Conservation (phyloP, 1,139 yeast genomes). For the Petasospora rhodanensis region DNA sequence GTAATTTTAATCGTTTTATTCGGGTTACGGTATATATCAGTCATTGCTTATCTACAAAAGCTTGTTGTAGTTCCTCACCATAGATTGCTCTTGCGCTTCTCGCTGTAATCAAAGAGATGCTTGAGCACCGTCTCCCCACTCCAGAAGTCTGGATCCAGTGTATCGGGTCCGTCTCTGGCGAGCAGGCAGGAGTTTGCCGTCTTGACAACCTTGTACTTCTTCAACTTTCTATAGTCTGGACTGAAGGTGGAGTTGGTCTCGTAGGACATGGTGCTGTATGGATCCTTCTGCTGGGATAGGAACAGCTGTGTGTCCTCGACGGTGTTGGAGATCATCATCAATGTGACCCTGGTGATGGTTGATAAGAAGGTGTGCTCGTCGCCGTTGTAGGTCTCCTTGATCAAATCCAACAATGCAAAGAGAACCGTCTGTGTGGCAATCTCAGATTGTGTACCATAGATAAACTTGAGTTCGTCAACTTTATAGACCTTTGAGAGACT, state of each 20-base stretch:
- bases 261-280: conserved; percentile 11
- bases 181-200: conserved; percentile 1
- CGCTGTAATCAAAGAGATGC: conserved; percentile 6
- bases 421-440: conserved; percentile 9
- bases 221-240: conserved; percentile 6
- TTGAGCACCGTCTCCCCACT: conserved; percentile 15
- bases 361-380: conserved; percentile 1
- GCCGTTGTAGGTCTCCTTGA: conserved; percentile 1
- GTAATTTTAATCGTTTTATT: conserved; percentile 18
- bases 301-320: conserved; percentile 16
- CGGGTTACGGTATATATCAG: conserved; percentile 19
- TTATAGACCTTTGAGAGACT: conserved; percentile 1
- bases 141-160: conserved; percentile 14
- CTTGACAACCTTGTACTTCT: conserved; percentile 3
- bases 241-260: conserved; percentile 9
- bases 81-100: no score
- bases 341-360: conserved; percentile 5
- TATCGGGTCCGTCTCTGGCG: conserved; percentile 1
- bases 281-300: conserved; percentile 4
- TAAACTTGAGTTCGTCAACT: conserved; percentile 10
- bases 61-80: no score
- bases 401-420: conserved; percentile 3
- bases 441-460: conserved; percentile 21
- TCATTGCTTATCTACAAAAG: conserved; percentile 9
- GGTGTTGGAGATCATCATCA: conserved; percentile 20